These are phyloP conservation scores for Scutellaria baicalensis DNA, from an alignment of 257 asterid genomes.

Conservation along the genomic window DNA sequence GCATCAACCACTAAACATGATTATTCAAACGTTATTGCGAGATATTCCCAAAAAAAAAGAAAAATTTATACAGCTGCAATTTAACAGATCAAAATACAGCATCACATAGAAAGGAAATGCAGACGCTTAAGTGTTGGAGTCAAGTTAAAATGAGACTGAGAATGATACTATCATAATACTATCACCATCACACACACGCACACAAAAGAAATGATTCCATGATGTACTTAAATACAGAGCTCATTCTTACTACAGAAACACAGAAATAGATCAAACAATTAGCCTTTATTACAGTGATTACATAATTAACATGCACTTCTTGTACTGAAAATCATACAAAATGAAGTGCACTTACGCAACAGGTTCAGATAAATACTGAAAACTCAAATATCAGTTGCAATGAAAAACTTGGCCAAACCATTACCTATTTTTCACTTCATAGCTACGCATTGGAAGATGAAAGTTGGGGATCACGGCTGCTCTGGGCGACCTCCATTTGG, in stretches of 20 bases:
- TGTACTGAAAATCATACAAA: neutral
- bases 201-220: neutral
- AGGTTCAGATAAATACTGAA: neutral
- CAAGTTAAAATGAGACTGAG: neutral
- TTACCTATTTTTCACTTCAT: constrained; percentile 82
- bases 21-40: neutral
- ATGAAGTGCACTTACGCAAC: neutral
- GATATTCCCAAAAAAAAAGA: neutral
- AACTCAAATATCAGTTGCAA: neutral
- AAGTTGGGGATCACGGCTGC: constrained; percentile 65
- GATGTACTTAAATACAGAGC: neutral
- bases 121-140: neutral
- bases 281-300: neutral
- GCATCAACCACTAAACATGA: neutral
- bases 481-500: constrained; percentile 58
- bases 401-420: neutral
- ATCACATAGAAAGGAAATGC: neutral
- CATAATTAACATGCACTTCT: neutral
- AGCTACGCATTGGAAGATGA: constrained; percentile 93
- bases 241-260: neutral
- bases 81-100: neutral
- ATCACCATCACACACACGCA: neutral
- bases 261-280: neutral
- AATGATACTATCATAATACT: neutral
- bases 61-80: neutral